Conservation (phyloP, 345 rosid genomes). For the Gossypium turneri region DNA sequence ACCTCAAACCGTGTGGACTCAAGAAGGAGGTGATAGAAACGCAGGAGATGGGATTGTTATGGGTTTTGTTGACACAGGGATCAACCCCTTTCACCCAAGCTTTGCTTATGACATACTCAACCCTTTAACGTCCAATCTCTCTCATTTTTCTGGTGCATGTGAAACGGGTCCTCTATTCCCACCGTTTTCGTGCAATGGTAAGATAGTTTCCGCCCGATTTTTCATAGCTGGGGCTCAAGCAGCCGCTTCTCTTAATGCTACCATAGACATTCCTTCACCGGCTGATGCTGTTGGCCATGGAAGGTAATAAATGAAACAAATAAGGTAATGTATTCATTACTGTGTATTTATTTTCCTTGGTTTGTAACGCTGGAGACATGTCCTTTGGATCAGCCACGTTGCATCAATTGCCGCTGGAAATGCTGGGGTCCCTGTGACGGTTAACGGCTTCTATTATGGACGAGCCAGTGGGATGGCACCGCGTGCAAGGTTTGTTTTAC, state of each 20-base stretch:
- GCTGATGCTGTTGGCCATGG: conserved; percentile 81
- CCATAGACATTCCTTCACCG: conserved; percentile 79
- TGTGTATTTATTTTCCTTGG: neutral
- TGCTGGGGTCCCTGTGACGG: conserved; percentile 63
- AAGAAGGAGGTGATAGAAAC: conserved; percentile 34
- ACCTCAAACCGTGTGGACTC: conserved; percentile 47
- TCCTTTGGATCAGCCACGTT: conserved; percentile 53
- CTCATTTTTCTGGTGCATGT: conserved; percentile 69
- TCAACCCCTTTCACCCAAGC: conserved; percentile 72
- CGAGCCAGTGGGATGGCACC: conserved; percentile 88
- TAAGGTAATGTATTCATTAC: neutral
- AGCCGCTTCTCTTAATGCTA: conserved; percentile 42
- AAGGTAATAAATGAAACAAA: conserved; percentile 38
- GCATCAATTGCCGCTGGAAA: conserved; percentile 87
- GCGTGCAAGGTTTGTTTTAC: conserved; percentile 52
- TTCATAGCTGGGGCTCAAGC: conserved; percentile 86
- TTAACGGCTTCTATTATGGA: conserved; percentile 65
- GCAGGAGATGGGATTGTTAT: conserved; percentile 76
- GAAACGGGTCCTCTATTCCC: conserved; percentile 69
- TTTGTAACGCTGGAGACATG: neutral
- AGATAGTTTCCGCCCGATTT: conserved; percentile 70
- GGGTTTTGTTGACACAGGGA: conserved; percentile 80
- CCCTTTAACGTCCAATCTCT: conserved; percentile 35
- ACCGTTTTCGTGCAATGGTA: conserved; percentile 59
- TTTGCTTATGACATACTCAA: conserved; percentile 39